Percentiles rank a stretch among this genome's conserved stretches.
Evolutionary conservation across 176 grass and related monocot genomes (phyloP).

Genomic region (Oryza rufipogon): DNA sequence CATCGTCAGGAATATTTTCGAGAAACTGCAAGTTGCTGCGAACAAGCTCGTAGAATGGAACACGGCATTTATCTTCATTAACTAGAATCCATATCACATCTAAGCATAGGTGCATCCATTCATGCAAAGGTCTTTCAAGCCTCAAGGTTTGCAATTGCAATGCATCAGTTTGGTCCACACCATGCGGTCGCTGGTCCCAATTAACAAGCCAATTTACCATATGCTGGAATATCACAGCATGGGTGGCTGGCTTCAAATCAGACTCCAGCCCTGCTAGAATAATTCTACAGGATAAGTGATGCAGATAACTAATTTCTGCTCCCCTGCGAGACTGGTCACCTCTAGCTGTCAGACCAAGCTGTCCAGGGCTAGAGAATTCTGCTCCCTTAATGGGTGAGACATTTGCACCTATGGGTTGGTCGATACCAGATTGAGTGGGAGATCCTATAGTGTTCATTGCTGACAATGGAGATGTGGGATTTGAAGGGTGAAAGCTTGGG

Average conservation of each 20-base stretch:
- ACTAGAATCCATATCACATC: constrained; percentile 94
- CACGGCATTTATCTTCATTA: constrained; percentile 75
- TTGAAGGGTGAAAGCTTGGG: constrained; percentile 71
- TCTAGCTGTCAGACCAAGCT: constrained; percentile 43
- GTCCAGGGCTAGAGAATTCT: constrained; percentile 65
- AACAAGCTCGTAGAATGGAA: constrained; percentile 97
- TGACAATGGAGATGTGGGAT: constrained; percentile 80
- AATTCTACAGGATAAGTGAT: constrained; percentile 83
- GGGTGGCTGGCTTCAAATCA: constrained; percentile 80
- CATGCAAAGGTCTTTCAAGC: constrained; percentile 79
- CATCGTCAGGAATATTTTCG: constrained; percentile 94
- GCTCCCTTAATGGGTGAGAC: constrained; percentile 74
- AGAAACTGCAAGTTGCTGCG: constrained; percentile 87
- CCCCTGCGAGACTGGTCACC: constrained; percentile 53
- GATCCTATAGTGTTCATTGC: constrained; percentile 80
- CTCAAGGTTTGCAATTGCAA: constrained; percentile 51
- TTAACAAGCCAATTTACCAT: constrained; percentile 94
- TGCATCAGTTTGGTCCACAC: constrained; percentile 50
- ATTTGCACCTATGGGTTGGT: constrained; percentile 71
- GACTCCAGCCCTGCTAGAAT: constrained; percentile 77
- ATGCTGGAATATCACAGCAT: constrained; percentile 79
- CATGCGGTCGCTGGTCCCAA: constrained; percentile 70
- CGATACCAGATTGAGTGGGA: constrained; percentile 82
- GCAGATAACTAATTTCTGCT: constrained; percentile 63
- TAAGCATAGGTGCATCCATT: constrained; percentile 95